Percentiles rank a stretch among this genome's conserved stretches.
Evolutionary conservation across 1,139 yeast species (phyloP).

Genomic region (Suhomyces taliae): DNA sequence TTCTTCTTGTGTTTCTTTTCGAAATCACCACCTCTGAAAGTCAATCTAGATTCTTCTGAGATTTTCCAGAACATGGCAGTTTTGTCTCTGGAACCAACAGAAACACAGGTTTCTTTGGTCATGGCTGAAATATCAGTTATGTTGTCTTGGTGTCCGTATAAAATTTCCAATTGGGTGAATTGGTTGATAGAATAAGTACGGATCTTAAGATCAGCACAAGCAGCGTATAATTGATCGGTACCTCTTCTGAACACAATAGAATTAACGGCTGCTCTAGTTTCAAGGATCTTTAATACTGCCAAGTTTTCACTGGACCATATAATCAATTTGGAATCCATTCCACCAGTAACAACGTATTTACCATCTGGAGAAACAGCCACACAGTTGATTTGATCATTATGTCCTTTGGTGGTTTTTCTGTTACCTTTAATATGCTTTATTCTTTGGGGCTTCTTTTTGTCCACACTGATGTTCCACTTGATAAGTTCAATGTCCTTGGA

Average conservation of each 20-base stretch:
- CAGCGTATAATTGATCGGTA: constrained; percentile 84
- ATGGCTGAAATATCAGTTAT: constrained; percentile 80
- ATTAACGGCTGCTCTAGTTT: constrained; percentile 72
- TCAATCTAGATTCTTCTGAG: constrained; percentile 88
- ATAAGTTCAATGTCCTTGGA: constrained; percentile 80
- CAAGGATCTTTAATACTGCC: constrained; percentile 72
- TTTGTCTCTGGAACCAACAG: constrained; percentile 93
- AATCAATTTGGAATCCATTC: constrained; percentile 73
- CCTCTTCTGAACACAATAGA: constrained; percentile 76
- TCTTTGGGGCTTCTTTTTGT: constrained; percentile 48
- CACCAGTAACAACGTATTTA: constrained; percentile 85
- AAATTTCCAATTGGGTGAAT: constrained; percentile 81
- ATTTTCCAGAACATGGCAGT: constrained; percentile 97
- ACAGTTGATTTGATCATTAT: constrained; percentile 70
- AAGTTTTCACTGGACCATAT: constrained; percentile 85
- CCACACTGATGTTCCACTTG: constrained; percentile 58
- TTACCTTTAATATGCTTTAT: constrained; percentile 70
- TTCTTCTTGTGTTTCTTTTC: constrained; percentile 37
- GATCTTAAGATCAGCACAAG: constrained; percentile 89
- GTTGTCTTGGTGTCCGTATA: constrained; percentile 93
- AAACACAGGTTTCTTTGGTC: constrained; percentile 85
- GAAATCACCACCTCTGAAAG: constrained; percentile 88
- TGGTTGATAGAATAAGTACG: constrained; percentile 86
- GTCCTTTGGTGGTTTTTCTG: constrained; percentile 58
- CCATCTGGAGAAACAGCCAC: constrained; percentile 90